Evolutionary conservation across 2,329 filamentous ascomycete genomes (phyloP), one percentile per base, ranked within the genome.

Genomic region (Aaosphaeria pasadenensis): DNA sequence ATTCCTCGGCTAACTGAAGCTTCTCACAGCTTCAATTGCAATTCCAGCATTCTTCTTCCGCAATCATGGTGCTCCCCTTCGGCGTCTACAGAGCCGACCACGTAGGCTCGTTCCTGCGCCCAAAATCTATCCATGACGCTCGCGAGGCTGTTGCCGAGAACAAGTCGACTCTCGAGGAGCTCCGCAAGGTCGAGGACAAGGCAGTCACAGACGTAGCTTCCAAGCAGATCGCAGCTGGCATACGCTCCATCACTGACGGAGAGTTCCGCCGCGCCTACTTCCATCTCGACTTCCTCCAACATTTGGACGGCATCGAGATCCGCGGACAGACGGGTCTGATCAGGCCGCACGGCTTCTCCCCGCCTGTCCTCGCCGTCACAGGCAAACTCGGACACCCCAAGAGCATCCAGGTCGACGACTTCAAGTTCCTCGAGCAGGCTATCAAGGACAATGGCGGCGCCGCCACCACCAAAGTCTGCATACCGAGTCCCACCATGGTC

Each of bases 401-500:
- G 47, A 67, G 76, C 5, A 80, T 82, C 57, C 79, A 82, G 62
- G 78, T 82, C 43, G 74, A 78, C 51, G 80, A 82, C 67, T 82
- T 76, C 70, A 65, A 73, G 49, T 81, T 76, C 66, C 74, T 83
- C 45, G 74, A 79, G 66, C 58, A 69, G 30, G 71, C 72, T 40
- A 77, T 81, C 62, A 67, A 65, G 44, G 45, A 63, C 36, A 63
- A 63, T 30, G 68, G 62, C 45, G 66, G 66, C 45, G 64, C 61
- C 41, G 69, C 67, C 5, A 77, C 70, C 2, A 73, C 76, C 38
- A 83, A 83, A 63, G 79, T 82, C 31, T 79, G 77, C 71, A 82
- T 83, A 50, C 79, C 80, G 4, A 75, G 70, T 38, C 80, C 80
- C 9, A 82, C 80, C n/a, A 82, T 82, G 79, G 74, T 82, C 44